Base-by-base conservation (phyloP, 1,284 basidiomycete genomes). In the Puccinia novopanici region DNA sequence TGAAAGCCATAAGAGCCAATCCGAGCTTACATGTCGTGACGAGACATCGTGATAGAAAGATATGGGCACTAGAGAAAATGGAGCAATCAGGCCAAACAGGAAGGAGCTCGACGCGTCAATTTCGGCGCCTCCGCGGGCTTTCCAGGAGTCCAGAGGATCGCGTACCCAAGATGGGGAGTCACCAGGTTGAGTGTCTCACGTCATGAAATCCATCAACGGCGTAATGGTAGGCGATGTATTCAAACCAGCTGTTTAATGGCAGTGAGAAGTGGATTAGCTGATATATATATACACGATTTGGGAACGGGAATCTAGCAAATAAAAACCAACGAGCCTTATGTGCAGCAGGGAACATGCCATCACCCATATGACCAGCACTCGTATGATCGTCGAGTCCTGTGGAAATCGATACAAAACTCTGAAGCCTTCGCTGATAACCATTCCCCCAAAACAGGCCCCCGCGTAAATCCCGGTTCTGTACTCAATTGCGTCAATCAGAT, bases 401-500 rank as follows among this genome's bases (percentile, higher is more conserved):
- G 77, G 77, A 70, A 71, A 80, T 24, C 77, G 77, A 55, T 80
- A 73, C 27, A 80, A 42, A n/a, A 80, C 77, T 50, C 77, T 55
- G n/a, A 80, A 55, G 22, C 55, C 67, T 42, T 80, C 77, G 24
- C 55, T 65, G 24, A 80, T 65, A 12, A 80, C 77, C 77, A 80
- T 73, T 52, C 77, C 77, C 17, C 76, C 67, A 57, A 78, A 55
- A 50, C 76, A 78, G 30, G 65, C 76, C 67, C 67, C 71, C 34
- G 67, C 65, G 27, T 78, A 78, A 19, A 34, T 54, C 40, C 76
- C 76, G 27, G 57, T 78, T 17, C 76, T 78, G 52, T 6, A 54
- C 3, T 55, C 48, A 50, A 27, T 22, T 19, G 45, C 50, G n/a
- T 52, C 17, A 65, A 42, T 65, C 40, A 65, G 61, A 42, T 24